Base-by-base conservation (phyloP, 495 filamentous ascomycete genomes). In the Bacidia gigantensis region DNA sequence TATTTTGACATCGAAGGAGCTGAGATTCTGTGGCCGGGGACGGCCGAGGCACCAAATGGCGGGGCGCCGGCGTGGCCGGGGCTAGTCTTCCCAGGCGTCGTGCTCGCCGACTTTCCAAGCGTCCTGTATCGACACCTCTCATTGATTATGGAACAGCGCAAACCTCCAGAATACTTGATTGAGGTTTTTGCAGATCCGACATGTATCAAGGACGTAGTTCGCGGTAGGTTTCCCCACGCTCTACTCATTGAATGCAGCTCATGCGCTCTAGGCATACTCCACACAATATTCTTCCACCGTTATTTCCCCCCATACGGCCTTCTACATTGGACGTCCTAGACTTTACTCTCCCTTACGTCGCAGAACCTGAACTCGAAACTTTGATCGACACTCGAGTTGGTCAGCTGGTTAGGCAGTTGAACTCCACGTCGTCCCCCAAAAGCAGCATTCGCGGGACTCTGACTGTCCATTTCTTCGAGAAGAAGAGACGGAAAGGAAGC, bases 221-320 rank as follows among this genome's bases (percentile, higher is more conserved):
- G 89, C 78, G 90, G 92, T 95, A 58, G 52, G 52, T 48, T 46
- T 39, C 52, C 45, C 3, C 42, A 35, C 20, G 49, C 41, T 42
- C 2, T 49, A 46, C 51, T n/a, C 48, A 52, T 41, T 50, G 11
- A 51, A 21, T 39, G 24, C 43, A 41, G 29, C 39, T n/a, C 21
- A 54, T 39, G 43, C 18, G 25, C 22, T 47, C 50, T 55, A 97
- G 90, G 84, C 54, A 84, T 96, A 60, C 81, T 97, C 48, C 88
- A 95, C 66, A 92, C 90, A 39, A 95, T 98, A 64, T 98, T 97
- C 81, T 98, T 98, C 73, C 89, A 97, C 68, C 86, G 92, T 55
- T 94, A 88, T 74, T 97, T 98, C 72, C 85, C 85, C 52, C 80
- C 85, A 75, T 95, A 51, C 71, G 78, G 12, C 92, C 92, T n/a